Evolutionary conservation across 169 alveolate species (phyloP), one percentile per base, ranked within the genome.

Genomic region (Plasmodium gaboni): DNA sequence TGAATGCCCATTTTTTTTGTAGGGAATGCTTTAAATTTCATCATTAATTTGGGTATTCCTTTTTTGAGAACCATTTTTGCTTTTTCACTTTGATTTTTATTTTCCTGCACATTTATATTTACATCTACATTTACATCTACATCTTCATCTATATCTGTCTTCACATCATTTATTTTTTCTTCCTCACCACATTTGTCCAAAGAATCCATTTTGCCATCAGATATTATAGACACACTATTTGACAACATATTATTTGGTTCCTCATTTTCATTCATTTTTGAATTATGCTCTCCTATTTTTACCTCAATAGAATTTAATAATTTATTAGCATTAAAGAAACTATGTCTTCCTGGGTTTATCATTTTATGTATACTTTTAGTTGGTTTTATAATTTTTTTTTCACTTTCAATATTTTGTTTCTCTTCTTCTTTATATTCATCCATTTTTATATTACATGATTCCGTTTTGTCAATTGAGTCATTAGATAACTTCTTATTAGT

Each of bases 301-400:
- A 55, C 28, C 22, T 22, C 64, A 6, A 55, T 15, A 55, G 64
- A 55, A 13, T 6, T 55, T 55, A 55, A 55, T 55, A 55, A 17
- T 12, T 55, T 55, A 55, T 55, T 55, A 17, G 64, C 22, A 55
- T 55, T 22, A 55, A 55, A 55, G 32, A 55, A 55, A 55, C 22
- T 55, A 4, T 15, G 10, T 22, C 22, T 55, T 55, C 22, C 64
- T 55, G 24, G 28, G 10, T 13, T 55, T 55, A 55, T 55, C 7
- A 38, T 38, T 38, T 38, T 38, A 38, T 38, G 46, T 38, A 38
- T 38, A 38, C 63, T 17, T 17, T 17, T 17, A 17, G 8, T 53
- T 2, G 15, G 63, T 5, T 53, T 53, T 13, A 53, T 53, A 53
- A 17, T 53, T 53, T 53, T 10, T 17, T 9, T 17, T 53, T 17